Evolutionary conservation across 176 grass and related monocot species (phyloP), one percentile per base, ranked within the genome.

Genomic region (Stipa capillata): DNA sequence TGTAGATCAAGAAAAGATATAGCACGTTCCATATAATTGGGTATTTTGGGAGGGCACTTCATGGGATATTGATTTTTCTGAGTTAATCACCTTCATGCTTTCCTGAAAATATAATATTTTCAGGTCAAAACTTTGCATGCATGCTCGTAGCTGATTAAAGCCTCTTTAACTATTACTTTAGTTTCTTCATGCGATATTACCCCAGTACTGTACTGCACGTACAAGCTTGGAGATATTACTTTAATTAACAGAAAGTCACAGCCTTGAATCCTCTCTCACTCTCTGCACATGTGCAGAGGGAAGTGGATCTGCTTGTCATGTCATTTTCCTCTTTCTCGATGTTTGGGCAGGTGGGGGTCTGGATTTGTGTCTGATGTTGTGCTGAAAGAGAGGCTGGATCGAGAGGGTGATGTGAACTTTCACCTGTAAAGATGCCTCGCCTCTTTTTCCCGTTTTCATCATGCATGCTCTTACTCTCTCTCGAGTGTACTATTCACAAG

Each of bases 301-400:
- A 88, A 88, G 89, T 91, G 89, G 89, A 81, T 91, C 85, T 73
- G 77, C 24, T 82, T 35, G 89, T 88, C 85, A 85, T 85, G 89
- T 88, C 85, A 87, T 91, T 88, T 82, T 91, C 85, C 72, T 77
- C 77, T 91, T 91, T 88, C 85, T 85, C 81, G 77, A 85, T 88
- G 82, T 88, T 85, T 84, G 85, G 67, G 78, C 78, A 85, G 81
- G 65, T 81, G 78, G 81, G 76, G 77, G 27, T 69, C 53, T 56
- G 49, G 28, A 7, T 67, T 44, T 59, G 27, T 59, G 11, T 77
- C n/a, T 71, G 56, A 70, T 61, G 64, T 78, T 34, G 62, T 17
- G 65, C 73, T 73, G 82, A 91, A 82, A 87, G 84, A 81, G 37
- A 74, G 57, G 61, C 37, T 43, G 64, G 64, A 67, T 43, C n/a